Base-by-base conservation (phyloP, 441 rosid genomes). In the Hura crepitans region DNA sequence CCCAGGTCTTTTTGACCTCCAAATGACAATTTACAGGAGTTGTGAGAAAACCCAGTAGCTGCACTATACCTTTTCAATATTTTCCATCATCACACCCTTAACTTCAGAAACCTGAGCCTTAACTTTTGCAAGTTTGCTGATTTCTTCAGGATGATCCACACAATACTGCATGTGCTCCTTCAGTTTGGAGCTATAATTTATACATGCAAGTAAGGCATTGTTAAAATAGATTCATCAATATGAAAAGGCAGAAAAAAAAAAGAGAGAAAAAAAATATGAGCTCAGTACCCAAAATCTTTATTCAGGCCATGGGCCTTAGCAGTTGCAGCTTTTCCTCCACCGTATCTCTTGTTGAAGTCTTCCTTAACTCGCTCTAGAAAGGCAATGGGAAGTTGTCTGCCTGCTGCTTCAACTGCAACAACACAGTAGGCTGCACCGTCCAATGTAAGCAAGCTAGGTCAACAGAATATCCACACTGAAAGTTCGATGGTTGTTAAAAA, bases 331-430 rank as follows among this genome's bases (percentile, higher is more conserved):
- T 91, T 92, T 42, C 96, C 97, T 68, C 91, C 95, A 56, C 90
- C 85, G 49, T 92, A 88, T 88, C 80, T 88, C 80, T 79, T 75
- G 61, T 88, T 81, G 68, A 95, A 92, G 66, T 92, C 99, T 79
- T 89, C 98, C 81, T 88, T 95, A 23, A 92, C 85, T 72, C 90
- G 87, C 79, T 95, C 95, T 47, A 95, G 90, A 79, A 86, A 92
- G 25, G 91, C 99, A 82, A 92, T 92, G 15, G 97, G 96, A 77
- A 92, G 66, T 83, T 95, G 95, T 58, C 90, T 87, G 65, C 98
- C 98, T 72, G 81, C 86, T 51, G 98, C 87, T 74, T 95, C 97
- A 22, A 84, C 90, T 3, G 99, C 99, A 77, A 92, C 99, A 70
- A 95, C 98, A 68, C 99, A 92, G 72, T 84, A 95, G 15, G 91